Evolutionary conservation across 169 alveolate species (phyloP).

Genomic region (Blepharisma undulans): DNA sequence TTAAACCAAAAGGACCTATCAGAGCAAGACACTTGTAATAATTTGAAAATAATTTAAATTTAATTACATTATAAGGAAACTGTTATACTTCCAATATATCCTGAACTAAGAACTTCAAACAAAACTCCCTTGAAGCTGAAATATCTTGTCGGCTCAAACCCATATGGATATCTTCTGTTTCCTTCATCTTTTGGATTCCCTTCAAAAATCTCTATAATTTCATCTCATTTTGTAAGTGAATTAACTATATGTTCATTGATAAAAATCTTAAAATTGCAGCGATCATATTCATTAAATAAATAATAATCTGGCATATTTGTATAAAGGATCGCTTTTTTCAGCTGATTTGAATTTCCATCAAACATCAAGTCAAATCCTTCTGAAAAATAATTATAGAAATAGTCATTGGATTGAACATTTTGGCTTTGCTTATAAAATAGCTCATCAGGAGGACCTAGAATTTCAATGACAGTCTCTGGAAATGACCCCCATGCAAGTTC

Average conservation of each 20-base stretch:
- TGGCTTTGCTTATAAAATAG: neutral
- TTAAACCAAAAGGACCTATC: neutral
- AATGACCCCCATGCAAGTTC: neutral
- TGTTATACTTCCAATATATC: neutral
- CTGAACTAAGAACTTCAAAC: neutral
- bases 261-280: neutral
- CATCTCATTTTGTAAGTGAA: neutral
- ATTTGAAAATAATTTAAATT: neutral
- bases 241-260: neutral
- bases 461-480: neutral
- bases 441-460: neutral
- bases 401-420: neutral
- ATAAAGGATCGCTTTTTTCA: neutral
- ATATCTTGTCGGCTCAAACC: neutral
- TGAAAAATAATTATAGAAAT: neutral
- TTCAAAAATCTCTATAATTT: neutral
- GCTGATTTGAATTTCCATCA: neutral
- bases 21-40: constrained; percentile 2
- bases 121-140: neutral
- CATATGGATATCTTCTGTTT: neutral
- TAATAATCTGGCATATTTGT: neutral
- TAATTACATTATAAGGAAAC: neutral
- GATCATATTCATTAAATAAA: neutral
- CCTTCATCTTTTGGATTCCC: neutral
- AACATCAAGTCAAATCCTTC: constrained; percentile 18